A percentile compares a stretch with the other conserved stretches of the same genome.
These are phyloP conservation scores for Stylonectria norvegica DNA, from an alignment of 2,329 filamentous ascomycete species.

Conservation along the genomic window DNA sequence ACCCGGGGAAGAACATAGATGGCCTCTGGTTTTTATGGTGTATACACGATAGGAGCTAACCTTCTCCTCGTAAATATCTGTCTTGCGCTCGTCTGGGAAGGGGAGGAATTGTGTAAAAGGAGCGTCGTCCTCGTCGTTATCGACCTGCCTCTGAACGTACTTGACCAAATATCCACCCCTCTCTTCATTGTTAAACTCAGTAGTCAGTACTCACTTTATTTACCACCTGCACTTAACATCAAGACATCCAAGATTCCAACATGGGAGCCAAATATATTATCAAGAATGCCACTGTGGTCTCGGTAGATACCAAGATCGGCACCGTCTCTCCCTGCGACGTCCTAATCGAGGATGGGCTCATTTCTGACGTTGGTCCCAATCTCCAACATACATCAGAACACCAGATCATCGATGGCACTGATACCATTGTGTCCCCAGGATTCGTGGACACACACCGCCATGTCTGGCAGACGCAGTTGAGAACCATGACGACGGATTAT, in stretches of 20 bases:
- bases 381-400: not conserved
- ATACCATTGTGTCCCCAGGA: slow-evolving; percentile 39
- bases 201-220: too few relatives aligned
- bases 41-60: too few relatives aligned
- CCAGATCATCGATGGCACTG: slow-evolving; percentile 37
- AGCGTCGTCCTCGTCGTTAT: too few relatives aligned
- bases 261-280: not conserved
- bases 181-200: too few relatives aligned
- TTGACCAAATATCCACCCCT: too few relatives aligned
- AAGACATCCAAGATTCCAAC: not conserved
- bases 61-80: too few relatives aligned
- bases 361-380: not conserved
- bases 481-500: slow-evolving; percentile 23
- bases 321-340: not conserved
- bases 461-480: slow-evolving; percentile 40
- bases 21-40: too few relatives aligned
- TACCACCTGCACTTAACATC: too few relatives aligned
- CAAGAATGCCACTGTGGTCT: not conserved
- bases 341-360: not conserved
- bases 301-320: not conserved
- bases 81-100: too few relatives aligned
- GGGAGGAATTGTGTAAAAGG: too few relatives aligned
- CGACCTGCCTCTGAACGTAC: too few relatives aligned
- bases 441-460: slow-evolving; percentile 45
- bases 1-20: too few relatives aligned